Evolutionary conservation across 2,329 filamentous ascomycete species (phyloP).

Genomic region (Nemania sp.): DNA sequence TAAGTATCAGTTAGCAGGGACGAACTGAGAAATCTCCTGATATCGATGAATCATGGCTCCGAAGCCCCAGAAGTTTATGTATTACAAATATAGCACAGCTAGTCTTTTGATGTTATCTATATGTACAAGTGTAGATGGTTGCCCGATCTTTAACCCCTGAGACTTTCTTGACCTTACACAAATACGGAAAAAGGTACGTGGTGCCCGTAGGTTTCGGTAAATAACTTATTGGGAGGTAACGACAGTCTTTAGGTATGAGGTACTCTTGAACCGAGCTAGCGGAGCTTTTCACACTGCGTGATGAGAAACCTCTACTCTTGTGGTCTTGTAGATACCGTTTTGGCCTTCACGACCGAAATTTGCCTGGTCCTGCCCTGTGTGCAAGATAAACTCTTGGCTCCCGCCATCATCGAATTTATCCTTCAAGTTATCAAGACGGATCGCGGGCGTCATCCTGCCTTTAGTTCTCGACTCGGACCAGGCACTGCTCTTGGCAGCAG

Average conservation of each 20-base stretch:
- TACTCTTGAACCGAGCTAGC: neutral
- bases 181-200: neutral
- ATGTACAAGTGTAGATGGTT: neutral
- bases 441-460: conserved; percentile 18
- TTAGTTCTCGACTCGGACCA: conserved; percentile 20
- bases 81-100: neutral
- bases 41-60: too few species aligned
- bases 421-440: conserved; percentile 29
- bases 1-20: too few species aligned
- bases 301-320: conserved; percentile 26
- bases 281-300: conserved; percentile 12
- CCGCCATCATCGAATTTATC: conserved; percentile 27
- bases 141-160: neutral
- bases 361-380: conserved; percentile 12
- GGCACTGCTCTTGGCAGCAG: neutral
- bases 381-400: conserved; percentile 28
- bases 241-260: neutral
- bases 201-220: neutral
- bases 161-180: too few species aligned
- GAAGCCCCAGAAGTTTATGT: neutral
- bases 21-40: too few species aligned
- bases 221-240: neutral
- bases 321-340: conserved; percentile 30
- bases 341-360: neutral
- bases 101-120: neutral